A percentile compares a stretch with the other conserved stretches of the same genome.
Conservation (phyloP, 75 land plant genomes). For the Azolla pinnata region DNA sequence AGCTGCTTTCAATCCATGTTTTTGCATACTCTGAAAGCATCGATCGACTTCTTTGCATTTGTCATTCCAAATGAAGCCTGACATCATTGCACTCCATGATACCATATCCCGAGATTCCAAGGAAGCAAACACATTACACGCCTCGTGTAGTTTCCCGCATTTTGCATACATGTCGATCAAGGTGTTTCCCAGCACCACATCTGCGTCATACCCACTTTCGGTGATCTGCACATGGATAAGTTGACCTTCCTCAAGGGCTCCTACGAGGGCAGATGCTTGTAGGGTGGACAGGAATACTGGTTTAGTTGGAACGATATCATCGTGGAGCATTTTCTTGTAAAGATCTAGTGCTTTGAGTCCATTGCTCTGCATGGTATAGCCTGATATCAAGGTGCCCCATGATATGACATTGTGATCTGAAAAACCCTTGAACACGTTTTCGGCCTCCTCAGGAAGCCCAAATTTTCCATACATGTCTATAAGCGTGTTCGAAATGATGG, state of each 20-base stretch:
- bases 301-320: neutral
- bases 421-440: slow-evolving; percentile 7
- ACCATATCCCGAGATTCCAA: slow-evolving; percentile 9
- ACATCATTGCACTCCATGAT: slow-evolving; percentile 22
- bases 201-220: neutral
- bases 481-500: slow-evolving; percentile 11
- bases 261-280: neutral
- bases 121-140: neutral
- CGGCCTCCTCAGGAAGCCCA: slow-evolving; percentile 16
- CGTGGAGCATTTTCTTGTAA: slow-evolving; percentile 3
- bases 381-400: slow-evolving; percentile 1
- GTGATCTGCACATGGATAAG: neutral
- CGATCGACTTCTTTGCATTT: slow-evolving; percentile 7
- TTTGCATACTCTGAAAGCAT: slow-evolving; percentile 11
- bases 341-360: neutral
- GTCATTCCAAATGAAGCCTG: slow-evolving; percentile 12
- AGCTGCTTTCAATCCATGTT: slow-evolving; percentile 11
- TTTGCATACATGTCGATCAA: slow-evolving; percentile 2
- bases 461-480: slow-evolving; percentile 26
- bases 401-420: neutral
- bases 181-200: neutral
- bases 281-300: neutral
- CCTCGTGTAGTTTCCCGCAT: slow-evolving; percentile 11
- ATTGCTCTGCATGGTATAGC: slow-evolving; percentile 1
- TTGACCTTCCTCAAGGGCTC: neutral